Percentiles rank a stretch among this genome's conserved stretches.
Conservation (phyloP, 208 protist species). For the Acanthamoeba castellanii region DNA sequence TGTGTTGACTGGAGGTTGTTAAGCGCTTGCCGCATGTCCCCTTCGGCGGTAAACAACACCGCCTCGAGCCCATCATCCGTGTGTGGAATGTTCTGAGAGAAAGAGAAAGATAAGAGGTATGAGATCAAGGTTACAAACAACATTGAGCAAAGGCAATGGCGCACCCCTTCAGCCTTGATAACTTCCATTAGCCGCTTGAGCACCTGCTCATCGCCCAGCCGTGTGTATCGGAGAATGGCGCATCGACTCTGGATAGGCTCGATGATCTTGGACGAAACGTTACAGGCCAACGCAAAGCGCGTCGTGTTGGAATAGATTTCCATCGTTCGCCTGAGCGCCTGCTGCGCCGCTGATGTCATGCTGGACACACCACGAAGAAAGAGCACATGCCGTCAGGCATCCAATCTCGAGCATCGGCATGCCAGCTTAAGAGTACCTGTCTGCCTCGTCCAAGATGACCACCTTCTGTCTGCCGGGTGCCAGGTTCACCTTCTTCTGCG, state of each 20-base stretch:
- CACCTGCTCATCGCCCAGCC: slow-evolving; percentile 92
- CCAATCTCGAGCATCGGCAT: slow-evolving; percentile 73
- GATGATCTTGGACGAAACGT: slow-evolving; percentile 99
- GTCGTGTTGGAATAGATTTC: slow-evolving; percentile 98
- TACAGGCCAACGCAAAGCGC: slow-evolving; percentile 99
- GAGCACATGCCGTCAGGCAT: slow-evolving; percentile 85
- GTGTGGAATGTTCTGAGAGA: slow-evolving; percentile 85
- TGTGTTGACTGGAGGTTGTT: slow-evolving; percentile 98
- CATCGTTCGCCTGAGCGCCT: slow-evolving; percentile 98
- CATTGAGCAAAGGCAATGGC: background rate
- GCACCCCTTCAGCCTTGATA: slow-evolving; percentile 92
- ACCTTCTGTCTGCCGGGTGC: slow-evolving; percentile 95
- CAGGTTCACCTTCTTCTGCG: slow-evolving; percentile 91
- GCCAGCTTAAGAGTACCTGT: slow-evolving; percentile 89
- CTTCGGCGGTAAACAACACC: slow-evolving; percentile 98
- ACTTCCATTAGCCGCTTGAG: slow-evolving; percentile 94
- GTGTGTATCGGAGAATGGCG: slow-evolving; percentile 93
- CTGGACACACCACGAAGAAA: slow-evolving; percentile 52
- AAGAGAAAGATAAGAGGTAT: background rate
- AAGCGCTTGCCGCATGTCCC: slow-evolving; percentile 97
- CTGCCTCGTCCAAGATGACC: slow-evolving; percentile 99
- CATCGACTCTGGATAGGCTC: slow-evolving; percentile 98
- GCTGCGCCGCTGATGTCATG: slow-evolving; percentile 98
- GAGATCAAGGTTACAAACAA: background rate
- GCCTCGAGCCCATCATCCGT: slow-evolving; percentile 97